Percentiles rank a stretch among this genome's conserved stretches.
Evolutionary conservation across 441 rosid species (phyloP).

Genomic region (Syzygium syzygioides): DNA sequence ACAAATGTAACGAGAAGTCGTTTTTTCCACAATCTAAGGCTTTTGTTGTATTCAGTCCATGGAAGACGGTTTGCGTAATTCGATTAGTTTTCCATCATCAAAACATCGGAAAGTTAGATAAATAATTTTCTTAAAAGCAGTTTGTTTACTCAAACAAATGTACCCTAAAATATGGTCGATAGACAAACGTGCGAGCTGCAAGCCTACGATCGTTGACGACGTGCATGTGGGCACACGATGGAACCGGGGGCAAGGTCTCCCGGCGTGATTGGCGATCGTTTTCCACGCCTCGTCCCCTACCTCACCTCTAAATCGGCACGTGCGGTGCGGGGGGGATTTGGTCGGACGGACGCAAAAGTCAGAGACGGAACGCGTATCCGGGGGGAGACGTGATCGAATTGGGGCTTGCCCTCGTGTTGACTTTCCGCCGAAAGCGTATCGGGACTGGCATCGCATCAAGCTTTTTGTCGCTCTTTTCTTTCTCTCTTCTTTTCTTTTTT

Average conservation of each 20-base stretch:
- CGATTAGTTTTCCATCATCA: too few relatives aligned
- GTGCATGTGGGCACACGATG: not conserved
- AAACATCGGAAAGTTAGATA: fast-evolving
- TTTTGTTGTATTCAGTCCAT: not conserved
- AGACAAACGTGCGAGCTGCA: not conserved
- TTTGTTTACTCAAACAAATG: too few relatives aligned
- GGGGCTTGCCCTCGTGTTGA: not conserved
- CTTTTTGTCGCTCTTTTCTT: not conserved
- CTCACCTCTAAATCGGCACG: not conserved
- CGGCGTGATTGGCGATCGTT: not conserved
- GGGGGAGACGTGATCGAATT: not conserved
- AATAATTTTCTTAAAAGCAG: too few relatives aligned
- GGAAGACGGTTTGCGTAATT: not conserved
- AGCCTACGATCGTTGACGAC: not conserved
- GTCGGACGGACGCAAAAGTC: not conserved
- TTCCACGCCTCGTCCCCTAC: too few relatives aligned
- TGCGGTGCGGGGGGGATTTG: not conserved
- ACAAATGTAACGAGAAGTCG: fast-evolving
- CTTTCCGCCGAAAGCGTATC: not conserved
- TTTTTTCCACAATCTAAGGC: not conserved
- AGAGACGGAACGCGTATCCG: not conserved
- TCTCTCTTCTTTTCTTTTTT: too few relatives aligned
- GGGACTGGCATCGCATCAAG: not conserved
- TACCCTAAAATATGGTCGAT: too few relatives aligned
- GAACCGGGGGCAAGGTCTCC: not conserved